Base-by-base conservation (phyloP, 352 stramenopile species). In the Thraustochytrium sp. region DNA sequence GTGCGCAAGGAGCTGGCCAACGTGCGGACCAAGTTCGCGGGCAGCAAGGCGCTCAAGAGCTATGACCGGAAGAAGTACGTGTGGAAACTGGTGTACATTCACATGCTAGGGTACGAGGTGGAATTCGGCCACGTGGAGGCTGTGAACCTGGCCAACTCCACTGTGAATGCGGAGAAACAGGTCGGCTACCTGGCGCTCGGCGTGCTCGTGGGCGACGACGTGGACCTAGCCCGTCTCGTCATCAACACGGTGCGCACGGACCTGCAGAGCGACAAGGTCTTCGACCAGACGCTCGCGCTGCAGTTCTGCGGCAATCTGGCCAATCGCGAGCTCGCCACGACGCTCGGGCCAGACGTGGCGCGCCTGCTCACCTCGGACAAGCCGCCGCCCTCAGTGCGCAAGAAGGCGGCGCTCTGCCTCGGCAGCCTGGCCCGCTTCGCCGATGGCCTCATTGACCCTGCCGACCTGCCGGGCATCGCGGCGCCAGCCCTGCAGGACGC, bases 71-170 rank as follows among this genome's bases (percentile, higher is more conserved):
- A 99, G 87, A 99, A 98, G 88, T 99, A 99, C 88, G 94, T 98
- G 62, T 99, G 95, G 96, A 99, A 99, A 90, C 89, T 99, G 77
- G 96, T 98, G 36, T 99, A 99, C 89, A 98, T 99, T 88, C 97
- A 97, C 88, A 97, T 99, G 89, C 88, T 99, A 61, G 96, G 96
- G 76, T 99, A 99, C 88, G 96, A 99, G 88, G 95, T 99, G 72
- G 95, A 99, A 87, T 99, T 99, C 91, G 96, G 96, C 40, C 95
- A 99, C 87, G 94, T 98, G 87, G 95, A 99, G 89, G 91, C 98
- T 42, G 94, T 99, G 82, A 96, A 94, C 44, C 89, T 99, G 56
- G 94, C 98, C 29, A 92, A 90, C 21, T 96, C 93, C 29, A 88
- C 90, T 40, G 98, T 98, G 86, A 96, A 96, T 75, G 75, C 75